Evolutionary conservation across 2,329 filamentous ascomycete species (phyloP).

Genomic region (Domatiomyces globalis): DNA sequence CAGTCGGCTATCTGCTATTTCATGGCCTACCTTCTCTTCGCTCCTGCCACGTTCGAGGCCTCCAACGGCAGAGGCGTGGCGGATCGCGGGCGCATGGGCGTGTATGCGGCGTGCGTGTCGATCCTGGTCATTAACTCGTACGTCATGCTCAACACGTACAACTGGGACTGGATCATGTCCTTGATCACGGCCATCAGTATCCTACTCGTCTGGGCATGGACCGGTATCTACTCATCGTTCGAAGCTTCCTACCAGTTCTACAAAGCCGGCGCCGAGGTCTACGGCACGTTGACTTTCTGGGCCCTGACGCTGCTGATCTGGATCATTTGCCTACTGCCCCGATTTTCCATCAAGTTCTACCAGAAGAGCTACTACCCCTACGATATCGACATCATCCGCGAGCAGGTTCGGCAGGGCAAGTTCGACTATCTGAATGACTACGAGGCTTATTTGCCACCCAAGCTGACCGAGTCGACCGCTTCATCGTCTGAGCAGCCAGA

Average conservation of each 20-base stretch:
- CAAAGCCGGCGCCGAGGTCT: slow-evolving; percentile 62
- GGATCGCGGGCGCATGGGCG: slow-evolving; percentile 71
- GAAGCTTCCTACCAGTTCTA: slow-evolving; percentile 53
- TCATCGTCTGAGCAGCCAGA: slow-evolving; percentile 44
- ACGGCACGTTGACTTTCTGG: slow-evolving; percentile 76
- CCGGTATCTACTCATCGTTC: slow-evolving; percentile 65
- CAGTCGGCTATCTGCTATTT: slow-evolving; percentile 90
- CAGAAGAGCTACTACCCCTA: slow-evolving; percentile 91
- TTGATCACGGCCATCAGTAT: slow-evolving; percentile 70
- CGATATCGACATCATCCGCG: slow-evolving; percentile 89
- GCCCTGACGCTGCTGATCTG: slow-evolving; percentile 64
- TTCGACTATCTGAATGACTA: slow-evolving; percentile 58
- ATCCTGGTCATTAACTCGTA: slow-evolving; percentile 86
- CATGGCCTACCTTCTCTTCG: slow-evolving; percentile 73
- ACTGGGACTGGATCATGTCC: slow-evolving; percentile 94
- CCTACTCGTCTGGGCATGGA: slow-evolving; percentile 88
- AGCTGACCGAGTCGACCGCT: slow-evolving; percentile 35
- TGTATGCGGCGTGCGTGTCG: slow-evolving; percentile 70
- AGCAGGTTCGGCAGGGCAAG: slow-evolving; percentile 71
- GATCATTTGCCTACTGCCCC: slow-evolving; percentile 69
- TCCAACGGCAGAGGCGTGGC: slow-evolving; percentile 60
- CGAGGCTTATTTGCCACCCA: slow-evolving; percentile 38
- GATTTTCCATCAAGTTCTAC: slow-evolving; percentile 70
- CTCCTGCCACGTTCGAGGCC: slow-evolving; percentile 53
- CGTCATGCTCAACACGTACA: slow-evolving; percentile 88